phyloP scores from a whole-genome alignment of 331 rosid species.

The Quercus lobata region DNA sequence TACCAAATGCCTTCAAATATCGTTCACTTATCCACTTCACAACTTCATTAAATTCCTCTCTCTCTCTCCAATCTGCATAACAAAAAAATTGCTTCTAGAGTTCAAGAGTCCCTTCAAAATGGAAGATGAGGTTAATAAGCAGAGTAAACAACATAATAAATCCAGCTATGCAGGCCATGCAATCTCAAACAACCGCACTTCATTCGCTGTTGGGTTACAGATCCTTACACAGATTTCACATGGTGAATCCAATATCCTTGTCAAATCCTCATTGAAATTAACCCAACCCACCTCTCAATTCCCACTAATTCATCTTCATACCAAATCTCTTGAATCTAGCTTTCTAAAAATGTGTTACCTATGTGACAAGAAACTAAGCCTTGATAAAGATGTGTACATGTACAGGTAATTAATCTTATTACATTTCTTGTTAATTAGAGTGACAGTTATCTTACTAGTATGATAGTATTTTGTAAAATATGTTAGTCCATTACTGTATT shows the following conservation, averaged over 20 bases:
- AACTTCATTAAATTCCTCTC: conserved; percentile 10
- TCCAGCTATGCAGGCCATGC: neutral
- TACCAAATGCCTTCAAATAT: conserved; percentile 32
- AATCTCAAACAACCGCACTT: neutral
- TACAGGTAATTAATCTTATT: conserved; percentile 54
- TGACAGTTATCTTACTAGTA: neutral
- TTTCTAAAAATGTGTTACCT: conserved; percentile 65
- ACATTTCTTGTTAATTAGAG: neutral
- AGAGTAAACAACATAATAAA: neutral
- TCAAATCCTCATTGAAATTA: conserved; percentile 49
- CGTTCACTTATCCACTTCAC: conserved; percentile 23
- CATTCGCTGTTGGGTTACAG: conserved; percentile 56
- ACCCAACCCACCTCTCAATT: neutral
- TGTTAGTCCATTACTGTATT: too few species aligned
- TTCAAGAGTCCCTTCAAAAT: conserved; percentile 31
- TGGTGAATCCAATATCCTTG: conserved; percentile 41
- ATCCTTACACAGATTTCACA: conserved; percentile 47
- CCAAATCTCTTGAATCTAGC: conserved; percentile 27
- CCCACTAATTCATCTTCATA: neutral
- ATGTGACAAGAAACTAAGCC: conserved; percentile 68
- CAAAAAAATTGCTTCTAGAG: conserved; percentile 22
- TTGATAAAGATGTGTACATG: conserved; percentile 82
- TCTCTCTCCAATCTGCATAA: neutral
- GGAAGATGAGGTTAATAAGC: conserved; percentile 15
- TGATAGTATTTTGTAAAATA: neutral